Evolutionary conservation across 306 rosid genomes (phyloP), one percentile per base, ranked within the genome.

Genomic region (Spatholobus suberectus): DNA sequence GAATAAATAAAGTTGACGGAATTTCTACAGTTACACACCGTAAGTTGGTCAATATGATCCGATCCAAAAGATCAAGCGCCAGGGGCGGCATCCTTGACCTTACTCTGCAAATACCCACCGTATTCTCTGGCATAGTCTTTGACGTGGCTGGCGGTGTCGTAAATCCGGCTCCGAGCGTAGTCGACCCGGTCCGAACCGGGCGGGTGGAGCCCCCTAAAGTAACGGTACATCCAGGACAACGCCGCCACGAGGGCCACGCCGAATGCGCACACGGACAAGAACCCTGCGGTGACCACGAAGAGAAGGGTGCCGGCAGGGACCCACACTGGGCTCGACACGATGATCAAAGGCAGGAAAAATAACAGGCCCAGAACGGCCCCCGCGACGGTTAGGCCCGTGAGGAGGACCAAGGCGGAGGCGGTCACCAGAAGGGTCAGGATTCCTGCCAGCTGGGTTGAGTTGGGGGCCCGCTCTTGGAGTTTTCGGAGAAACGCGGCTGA

Each of bases 91-190:
- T 93, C 99, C 76, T 91, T 96, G 0, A 85, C 93, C 86, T 90
- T 93, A 61, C 86, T 83, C 52, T 95, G 96, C 86, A 93, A 90
- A 76, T 91, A 92, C 8, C 91, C 97, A 21, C 97, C 99, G 24
- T 92, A 95, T 83, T 95, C 98, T 51, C 85, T 82, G 0, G 98
- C 98, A 61, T 87, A 93, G 51, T 95, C 98, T 85, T 91, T 95
- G 6, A 95, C 98, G 6, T 95, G 97, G 54, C 77, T 72, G 0
- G 98, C 99, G 0, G 99, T 94, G 71, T 92, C 92, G 43, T 88
- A 93, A 69, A 96, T 88, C 71, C 97, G 81, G 87, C 72, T 87
- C 66, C 98, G 82, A 0, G 99, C 98, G 21, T 92, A 90, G 46
- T 96, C 96, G 40, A 96, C 74, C 49, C 88, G 85, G 61, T 91